Evolutionary conservation across 441 rosid genomes (phyloP).

Genomic region (Biscutella auriculata): DNA sequence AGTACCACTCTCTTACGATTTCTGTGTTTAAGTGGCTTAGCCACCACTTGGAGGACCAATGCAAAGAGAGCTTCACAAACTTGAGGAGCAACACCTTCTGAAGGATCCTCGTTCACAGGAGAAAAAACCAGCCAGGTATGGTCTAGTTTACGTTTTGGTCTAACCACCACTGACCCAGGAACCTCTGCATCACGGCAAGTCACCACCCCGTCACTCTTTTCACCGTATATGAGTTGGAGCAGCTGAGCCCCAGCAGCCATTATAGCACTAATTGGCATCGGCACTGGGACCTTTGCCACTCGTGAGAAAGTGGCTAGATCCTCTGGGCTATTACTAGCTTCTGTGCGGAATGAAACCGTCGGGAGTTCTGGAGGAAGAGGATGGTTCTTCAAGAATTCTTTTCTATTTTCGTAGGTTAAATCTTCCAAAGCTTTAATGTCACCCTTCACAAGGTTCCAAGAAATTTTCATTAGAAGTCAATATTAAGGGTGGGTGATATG

Average conservation of each 20-base stretch:
- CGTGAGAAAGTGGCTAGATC: constrained; percentile 73
- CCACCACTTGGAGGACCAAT: constrained; percentile 65
- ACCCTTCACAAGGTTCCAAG: constrained; percentile 31
- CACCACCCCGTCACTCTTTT: constrained; percentile 88
- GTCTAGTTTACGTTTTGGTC: constrained; percentile 67
- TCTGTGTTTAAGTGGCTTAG: constrained; percentile 34
- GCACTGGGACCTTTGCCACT: constrained; percentile 79
- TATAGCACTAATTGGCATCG: constrained; percentile 87
- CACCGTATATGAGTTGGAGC: constrained; percentile 66
- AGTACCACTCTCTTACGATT: too few species aligned
- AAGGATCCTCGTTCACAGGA: constrained; percentile 52
- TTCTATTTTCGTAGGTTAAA: constrained; percentile 78
- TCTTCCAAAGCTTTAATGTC: constrained; percentile 91
- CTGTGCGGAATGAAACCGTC: constrained; percentile 76
- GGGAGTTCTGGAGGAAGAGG: constrained; percentile 70
- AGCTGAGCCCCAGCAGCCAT: constrained; percentile 97
- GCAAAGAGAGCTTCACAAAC: constrained; percentile 84
- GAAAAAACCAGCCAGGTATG: constrained; percentile 99
- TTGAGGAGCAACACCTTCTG: constrained; percentile 71
- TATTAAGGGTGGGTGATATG: too few species aligned
- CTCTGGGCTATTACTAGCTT: constrained; percentile 73
- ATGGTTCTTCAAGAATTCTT: constrained; percentile 59
- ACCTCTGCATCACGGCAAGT: constrained; percentile 86
- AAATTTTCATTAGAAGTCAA: too few species aligned
- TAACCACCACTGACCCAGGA: constrained; percentile 80